Conservation (phyloP, 2,329 filamentous ascomycete species). For the Rhynchosporium graminicola region DNA sequence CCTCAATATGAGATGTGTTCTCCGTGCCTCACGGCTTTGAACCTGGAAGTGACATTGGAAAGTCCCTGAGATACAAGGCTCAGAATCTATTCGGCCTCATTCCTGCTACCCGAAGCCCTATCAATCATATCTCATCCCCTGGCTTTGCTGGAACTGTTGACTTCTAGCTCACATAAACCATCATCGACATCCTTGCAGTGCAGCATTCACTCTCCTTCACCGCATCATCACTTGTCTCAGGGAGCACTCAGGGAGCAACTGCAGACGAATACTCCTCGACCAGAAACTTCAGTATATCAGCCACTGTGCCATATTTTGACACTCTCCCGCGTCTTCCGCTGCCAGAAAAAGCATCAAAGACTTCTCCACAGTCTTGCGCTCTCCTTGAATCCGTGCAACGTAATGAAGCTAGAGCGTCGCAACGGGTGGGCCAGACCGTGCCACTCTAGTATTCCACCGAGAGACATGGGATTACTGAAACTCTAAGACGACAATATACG, state of each 20-base stretch:
- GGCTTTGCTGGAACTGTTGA: background rate
- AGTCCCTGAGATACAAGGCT: constrained; percentile 9
- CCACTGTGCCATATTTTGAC: background rate
- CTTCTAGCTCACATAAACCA: constrained; percentile 1
- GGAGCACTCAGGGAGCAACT: background rate
- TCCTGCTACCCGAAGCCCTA: background rate
- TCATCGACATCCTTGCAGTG: constrained; percentile 11
- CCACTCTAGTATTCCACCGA: constrained; percentile 16
- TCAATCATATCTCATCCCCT: background rate
- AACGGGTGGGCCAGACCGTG: constrained; percentile 16
- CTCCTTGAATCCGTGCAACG: constrained; percentile 8
- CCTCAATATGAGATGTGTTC: constrained; percentile 17
- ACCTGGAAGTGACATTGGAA: background rate
- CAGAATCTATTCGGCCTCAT: background rate
- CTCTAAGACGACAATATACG: constrained; percentile 23
- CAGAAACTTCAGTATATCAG: background rate
- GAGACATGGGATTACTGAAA: constrained; percentile 22
- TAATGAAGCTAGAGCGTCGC: constrained; percentile 8
- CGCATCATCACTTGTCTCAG: constrained; percentile 9
- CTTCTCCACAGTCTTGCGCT: constrained; percentile 4
- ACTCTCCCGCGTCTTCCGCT: background rate
- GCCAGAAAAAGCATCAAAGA: background rate
- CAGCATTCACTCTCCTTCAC: constrained; percentile 4
- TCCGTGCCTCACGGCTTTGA: background rate
- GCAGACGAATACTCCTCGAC: background rate